Conservation (phyloP, 129 eudicot species). For the Tagetes erecta region DNA sequence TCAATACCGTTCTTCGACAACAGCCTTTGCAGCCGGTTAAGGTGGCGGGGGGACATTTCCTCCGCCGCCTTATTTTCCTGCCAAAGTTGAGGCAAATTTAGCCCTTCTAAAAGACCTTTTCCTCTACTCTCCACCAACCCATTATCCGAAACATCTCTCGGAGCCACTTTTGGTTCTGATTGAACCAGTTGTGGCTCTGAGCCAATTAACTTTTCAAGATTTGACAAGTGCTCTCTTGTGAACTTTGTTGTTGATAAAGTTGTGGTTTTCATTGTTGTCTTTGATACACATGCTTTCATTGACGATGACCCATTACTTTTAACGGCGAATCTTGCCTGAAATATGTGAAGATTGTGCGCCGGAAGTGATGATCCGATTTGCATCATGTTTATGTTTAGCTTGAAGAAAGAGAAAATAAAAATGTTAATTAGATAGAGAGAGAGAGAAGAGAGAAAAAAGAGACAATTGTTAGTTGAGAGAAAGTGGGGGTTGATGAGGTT, state of each 20-base stretch:
- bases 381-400: constrained; percentile 42
- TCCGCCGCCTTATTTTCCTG: constrained; percentile 73
- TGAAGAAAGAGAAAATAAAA: neutral
- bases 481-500: constrained; percentile 24
- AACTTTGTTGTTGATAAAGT: constrained; percentile 27
- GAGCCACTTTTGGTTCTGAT: constrained; percentile 32
- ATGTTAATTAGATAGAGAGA: constrained; percentile 15
- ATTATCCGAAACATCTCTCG: constrained; percentile 1
- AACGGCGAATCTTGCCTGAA: constrained; percentile 52
- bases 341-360: constrained; percentile 43
- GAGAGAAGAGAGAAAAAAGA: constrained; percentile 5
- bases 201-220: constrained; percentile 65
- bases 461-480: no score
- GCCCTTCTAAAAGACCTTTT: constrained; percentile 50
- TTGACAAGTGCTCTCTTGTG: constrained; percentile 45
- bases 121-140: constrained; percentile 37
- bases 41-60: constrained; percentile 82
- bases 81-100: constrained; percentile 65
- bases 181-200: constrained; percentile 28
- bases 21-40: constrained; percentile 60
- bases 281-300: constrained; percentile 34
- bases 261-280: constrained; percentile 18
- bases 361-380: constrained; percentile 67
- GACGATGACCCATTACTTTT: constrained; percentile 40
- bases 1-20: constrained; percentile 51